Evolutionary conservation across 768 basidiomycete genomes (phyloP).

Genomic region (Tubosaeta sp.): DNA sequence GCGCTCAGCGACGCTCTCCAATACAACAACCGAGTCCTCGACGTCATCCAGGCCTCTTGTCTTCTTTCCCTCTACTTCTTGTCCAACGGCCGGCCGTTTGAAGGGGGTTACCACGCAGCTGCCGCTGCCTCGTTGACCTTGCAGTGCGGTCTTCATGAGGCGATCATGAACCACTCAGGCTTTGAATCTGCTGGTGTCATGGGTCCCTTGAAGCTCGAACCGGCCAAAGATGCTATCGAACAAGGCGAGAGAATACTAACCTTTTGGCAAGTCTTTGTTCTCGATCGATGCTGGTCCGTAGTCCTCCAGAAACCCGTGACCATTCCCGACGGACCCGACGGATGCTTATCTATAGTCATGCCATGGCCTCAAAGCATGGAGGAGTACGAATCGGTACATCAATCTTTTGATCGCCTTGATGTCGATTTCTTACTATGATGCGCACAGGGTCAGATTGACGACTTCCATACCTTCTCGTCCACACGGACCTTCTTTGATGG

Average conservation of each 20-base stretch:
- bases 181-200: conserved; percentile 35
- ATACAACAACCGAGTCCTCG: conserved; percentile 51
- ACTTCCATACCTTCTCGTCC: conserved; percentile 51
- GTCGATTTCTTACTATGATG: conserved; percentile 14
- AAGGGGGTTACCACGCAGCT: conserved; percentile 74
- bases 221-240: conserved; percentile 53
- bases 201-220: conserved; percentile 46
- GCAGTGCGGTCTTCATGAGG: conserved; percentile 65
- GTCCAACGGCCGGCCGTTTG: conserved; percentile 69
- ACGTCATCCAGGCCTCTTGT: conserved; percentile 74
- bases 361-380: conserved; percentile 75
- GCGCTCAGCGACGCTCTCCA: conserved; percentile 61
- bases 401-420: conserved; percentile 4
- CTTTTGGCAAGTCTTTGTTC: conserved; percentile 81
- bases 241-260: conserved; percentile 69
- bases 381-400: conserved; percentile 67
- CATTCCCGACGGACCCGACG: conserved; percentile 59
- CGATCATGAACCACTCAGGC: conserved; percentile 30
- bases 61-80: conserved; percentile 73
- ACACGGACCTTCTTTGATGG: conserved; percentile 60
- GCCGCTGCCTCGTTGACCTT: conserved; percentile 70
- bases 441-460: conserved; percentile 54
- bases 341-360: conserved; percentile 57
- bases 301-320: conserved; percentile 62
- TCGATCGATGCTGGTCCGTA: conserved; percentile 80